phyloP scores from a whole-genome alignment of 1,284 basidiomycete species.

The Microbotryum lychnidis-dioicae region DNA sequence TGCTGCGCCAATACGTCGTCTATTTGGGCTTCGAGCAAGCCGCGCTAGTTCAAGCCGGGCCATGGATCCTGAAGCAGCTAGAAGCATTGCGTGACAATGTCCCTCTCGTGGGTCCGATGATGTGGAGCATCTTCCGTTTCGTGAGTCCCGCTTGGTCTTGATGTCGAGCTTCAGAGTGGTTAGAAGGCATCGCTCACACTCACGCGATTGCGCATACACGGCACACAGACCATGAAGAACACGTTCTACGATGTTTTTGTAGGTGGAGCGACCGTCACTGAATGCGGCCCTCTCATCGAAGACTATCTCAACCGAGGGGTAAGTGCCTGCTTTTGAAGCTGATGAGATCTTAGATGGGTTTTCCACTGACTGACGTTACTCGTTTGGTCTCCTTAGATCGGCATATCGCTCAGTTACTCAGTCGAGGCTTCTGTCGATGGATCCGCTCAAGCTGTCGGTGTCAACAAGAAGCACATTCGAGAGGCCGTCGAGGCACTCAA shows the following conservation, averaged over 20 bases:
- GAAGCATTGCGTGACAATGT: constrained; percentile 31
- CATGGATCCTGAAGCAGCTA: constrained; percentile 28
- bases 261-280: constrained; percentile 30
- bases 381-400: constrained; percentile 14
- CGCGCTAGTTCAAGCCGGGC: constrained; percentile 29
- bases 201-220: not conserved
- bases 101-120: constrained; percentile 27
- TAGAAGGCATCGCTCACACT: not conserved
- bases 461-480: constrained; percentile 16
- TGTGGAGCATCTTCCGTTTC: constrained; percentile 27
- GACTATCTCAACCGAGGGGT: constrained; percentile 18
- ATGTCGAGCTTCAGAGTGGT: not conserved
- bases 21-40: constrained; percentile 27
- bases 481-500: constrained; percentile 27
- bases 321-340: not conserved
- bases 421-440: constrained; percentile 33
- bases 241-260: constrained; percentile 35
- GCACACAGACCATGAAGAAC: constrained; percentile 27
- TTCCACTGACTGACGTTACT: not conserved
- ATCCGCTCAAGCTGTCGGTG: constrained; percentile 7
- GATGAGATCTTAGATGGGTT: too few relatives aligned
- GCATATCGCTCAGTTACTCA: constrained; percentile 35
- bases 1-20: constrained; percentile 34
- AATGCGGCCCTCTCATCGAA: constrained; percentile 26
- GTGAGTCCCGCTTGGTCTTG: constrained; percentile 16